Base-by-base conservation (phyloP, 176 grass and related monocot genomes). In the Aegilops sharonensis region DNA sequence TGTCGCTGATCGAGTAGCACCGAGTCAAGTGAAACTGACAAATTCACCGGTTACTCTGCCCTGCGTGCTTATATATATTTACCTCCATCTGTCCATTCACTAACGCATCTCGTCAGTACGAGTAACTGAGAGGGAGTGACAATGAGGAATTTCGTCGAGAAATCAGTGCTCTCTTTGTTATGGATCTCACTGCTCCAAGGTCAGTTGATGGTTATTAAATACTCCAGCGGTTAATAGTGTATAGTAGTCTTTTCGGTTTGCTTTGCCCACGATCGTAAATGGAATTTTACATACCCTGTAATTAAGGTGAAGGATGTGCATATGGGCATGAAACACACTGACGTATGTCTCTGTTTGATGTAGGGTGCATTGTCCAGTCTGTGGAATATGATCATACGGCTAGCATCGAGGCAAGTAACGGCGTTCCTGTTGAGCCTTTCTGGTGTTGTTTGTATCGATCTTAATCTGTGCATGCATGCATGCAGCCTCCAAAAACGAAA, bases 321-420 rank as follows among this genome's bases (percentile, higher is more conserved):
- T 43, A 43, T 43, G 42, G 40, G 42, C 40, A 43, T 43, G 42
- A 43, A 43, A 43, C 42, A 0, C 42, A 43, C 40, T 61, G 54
- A 63, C 6, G 15, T 32, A 30, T 72, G 18, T 32, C 43, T 17
- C 4, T 65, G 25, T 14, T 83, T 42, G 52, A 31, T 85, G 54
- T 11, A 52, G 79, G 68, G 7, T 59, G 45, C 37, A 78, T 84
- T 70, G 84, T 84, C 31, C 39, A 84, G 71, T 89, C 87, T 2
- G 52, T 92, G 23, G 54, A 85, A 34, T 92, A 92, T 75, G 91
- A 92, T 89, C 83, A 89, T 76, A 83, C 84, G n/a, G 87, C 91
- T 40, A 81, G 84, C 67, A 68, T 83, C 8, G 84, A 92, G 87
- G 91, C 74, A 89, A 92, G 83, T 80, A 11, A 4, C 68, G 3